Evolutionary conservation across 306 rosid genomes (phyloP), one percentile per base, ranked within the genome.

Genomic region (Cicer yamashitae): DNA sequence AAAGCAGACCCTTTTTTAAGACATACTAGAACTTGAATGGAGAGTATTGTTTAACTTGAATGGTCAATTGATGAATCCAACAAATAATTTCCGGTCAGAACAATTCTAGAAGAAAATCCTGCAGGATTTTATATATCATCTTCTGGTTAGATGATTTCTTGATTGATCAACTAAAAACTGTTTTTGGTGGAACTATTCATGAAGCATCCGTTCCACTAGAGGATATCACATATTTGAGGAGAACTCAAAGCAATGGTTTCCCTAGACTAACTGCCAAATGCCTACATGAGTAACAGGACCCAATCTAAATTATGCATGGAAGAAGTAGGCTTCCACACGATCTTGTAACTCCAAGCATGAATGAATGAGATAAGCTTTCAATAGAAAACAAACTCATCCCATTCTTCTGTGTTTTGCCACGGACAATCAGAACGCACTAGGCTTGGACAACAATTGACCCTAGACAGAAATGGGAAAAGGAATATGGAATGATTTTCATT

Each of bases 1-100:
- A 62, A 60, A 74, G 48, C 6, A 44, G 15, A 39, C 66, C 66
- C 53, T 43, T 57, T 13, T 40, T 17, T 30, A 57, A 73, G 77
- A 7, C 40, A 71, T 10, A 5, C 12, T n/a, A 45, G 50, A 45
- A 8, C 12, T 45, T 45, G 4, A 45, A 45, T 45, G 50, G 50
- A 6, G 50, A 45, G 12, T 45, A 45, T 12, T 45, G 50, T 10
- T 45, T 45, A 8, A 10, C 50, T 1, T 9, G 12, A 45, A 45
- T 8, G 50, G 50, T 45, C 12, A 12, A 45, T 25, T 30, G 34
- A 30, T 30, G 50, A 45, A 45, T 45, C 12, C 50, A 30, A 30
- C 34, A 30, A 30, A 30, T 30, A 30, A 30, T 30, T 30, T 30
- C 34, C 34, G 34, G 4, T 30, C 34, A 30, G 34, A 30, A 30